These are phyloP conservation scores for Trichoderma guizhouense DNA, from an alignment of 2,329 filamentous ascomycete species.

Conservation along the genomic window DNA sequence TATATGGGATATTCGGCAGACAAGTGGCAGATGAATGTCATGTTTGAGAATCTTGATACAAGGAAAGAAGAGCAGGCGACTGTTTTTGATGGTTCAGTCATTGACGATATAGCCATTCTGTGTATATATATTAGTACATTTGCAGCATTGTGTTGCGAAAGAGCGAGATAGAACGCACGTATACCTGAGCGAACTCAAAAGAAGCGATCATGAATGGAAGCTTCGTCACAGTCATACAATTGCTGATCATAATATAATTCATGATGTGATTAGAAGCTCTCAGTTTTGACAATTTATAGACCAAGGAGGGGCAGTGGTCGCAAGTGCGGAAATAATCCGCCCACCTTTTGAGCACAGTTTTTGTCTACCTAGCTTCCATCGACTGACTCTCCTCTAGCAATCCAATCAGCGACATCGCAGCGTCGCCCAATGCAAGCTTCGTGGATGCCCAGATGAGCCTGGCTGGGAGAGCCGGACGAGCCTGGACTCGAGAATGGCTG, in stretches of 20 bases:
- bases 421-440: slow-evolving; percentile 17
- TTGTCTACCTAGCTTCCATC: not conserved
- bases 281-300: not conserved
- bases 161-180: not conserved
- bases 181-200: not conserved
- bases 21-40: not conserved
- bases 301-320: not conserved
- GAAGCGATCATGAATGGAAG: not conserved
- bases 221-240: not conserved
- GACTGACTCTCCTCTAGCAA: not conserved
- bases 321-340: slow-evolving; percentile 13
- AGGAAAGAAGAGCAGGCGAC: not conserved
- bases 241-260: not conserved
- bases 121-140: not conserved
- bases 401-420: not conserved
- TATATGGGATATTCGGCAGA: not conserved
- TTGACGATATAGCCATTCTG: not conserved
- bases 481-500: slow-evolving; percentile 37
- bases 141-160: not conserved
- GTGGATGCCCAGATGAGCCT: slow-evolving; percentile 34
- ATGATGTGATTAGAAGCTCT: not conserved
- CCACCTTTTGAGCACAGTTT: not conserved
- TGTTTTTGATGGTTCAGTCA: not conserved
- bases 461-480: slow-evolving; percentile 37
- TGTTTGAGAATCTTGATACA: not conserved